phyloP scores from a whole-genome alignment of 306 rosid species.

The Rosa multiflora region DNA sequence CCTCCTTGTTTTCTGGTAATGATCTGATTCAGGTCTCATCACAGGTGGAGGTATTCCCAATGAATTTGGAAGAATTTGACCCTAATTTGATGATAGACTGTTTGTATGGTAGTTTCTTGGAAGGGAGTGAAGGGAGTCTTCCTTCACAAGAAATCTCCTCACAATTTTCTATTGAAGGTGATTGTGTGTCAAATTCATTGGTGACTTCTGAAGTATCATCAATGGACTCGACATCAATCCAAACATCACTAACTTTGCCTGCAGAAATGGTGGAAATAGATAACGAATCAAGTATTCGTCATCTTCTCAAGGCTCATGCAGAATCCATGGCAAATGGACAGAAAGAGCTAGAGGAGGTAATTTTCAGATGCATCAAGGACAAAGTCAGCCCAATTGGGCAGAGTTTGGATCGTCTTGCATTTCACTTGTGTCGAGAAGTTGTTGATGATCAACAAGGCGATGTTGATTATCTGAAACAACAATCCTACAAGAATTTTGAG shows the following conservation, averaged over 20 bases:
- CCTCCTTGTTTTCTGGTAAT: constrained; percentile 21
- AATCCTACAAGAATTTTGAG: constrained; percentile 39
- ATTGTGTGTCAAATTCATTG: constrained; percentile 37
- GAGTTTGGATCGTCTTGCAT: constrained; percentile 49
- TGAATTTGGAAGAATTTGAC: constrained; percentile 40
- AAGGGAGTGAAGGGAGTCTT: constrained; percentile 38
- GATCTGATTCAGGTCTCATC: constrained; percentile 36
- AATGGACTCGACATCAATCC: constrained; percentile 20
- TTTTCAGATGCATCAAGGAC: constrained; percentile 39
- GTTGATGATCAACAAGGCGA: constrained; percentile 16
- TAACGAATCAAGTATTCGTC: constrained; percentile 38
- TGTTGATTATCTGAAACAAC: constrained; percentile 44
- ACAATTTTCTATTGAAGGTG: constrained; percentile 25
- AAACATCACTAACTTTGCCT: constrained; percentile 33
- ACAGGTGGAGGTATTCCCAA: constrained; percentile 27
- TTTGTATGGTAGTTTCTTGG: constrained; percentile 20
- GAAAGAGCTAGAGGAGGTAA: constrained; percentile 35
- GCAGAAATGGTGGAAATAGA: constrained; percentile 43
- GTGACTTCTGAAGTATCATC: constrained; percentile 42
- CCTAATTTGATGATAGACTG: constrained; percentile 9
- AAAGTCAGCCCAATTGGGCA: constrained; percentile 51
- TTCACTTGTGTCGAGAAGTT: constrained; percentile 34
- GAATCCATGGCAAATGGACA: constrained; percentile 48
- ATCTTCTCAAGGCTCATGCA: constrained; percentile 50
- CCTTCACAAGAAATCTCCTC: constrained; percentile 23